Evolutionary conservation across 2,329 filamentous ascomycete genomes (phyloP), one percentile per base, ranked within the genome.

Genomic region (Beauveria caledonica): DNA sequence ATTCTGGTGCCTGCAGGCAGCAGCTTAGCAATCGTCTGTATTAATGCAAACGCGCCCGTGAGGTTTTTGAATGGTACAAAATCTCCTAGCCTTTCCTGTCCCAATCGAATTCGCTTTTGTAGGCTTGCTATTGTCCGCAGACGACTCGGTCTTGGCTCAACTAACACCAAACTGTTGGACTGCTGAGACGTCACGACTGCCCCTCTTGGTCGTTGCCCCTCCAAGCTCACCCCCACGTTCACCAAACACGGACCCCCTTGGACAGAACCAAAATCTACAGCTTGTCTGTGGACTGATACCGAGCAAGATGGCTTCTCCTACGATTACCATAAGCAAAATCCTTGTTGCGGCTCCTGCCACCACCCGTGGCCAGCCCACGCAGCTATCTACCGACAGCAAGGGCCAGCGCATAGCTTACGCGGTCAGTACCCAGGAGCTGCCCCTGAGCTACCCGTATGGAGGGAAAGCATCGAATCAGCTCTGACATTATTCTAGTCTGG

Each of bases 391-490:
- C 48, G 93, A 97, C 74, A 77, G 87, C 64, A 96, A 96, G 74
- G 93, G 94, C 66, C 88, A 97, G 77, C 85, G 90, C 66, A 87
- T 99, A 76, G 89, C 91, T 62, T 99, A 99, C 74, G 91, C 93
- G 63, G 92, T 95, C 80, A 74, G 86, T 75, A 56, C 61, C 44
- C 44, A 23, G 4, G 2, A 33, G n/a, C 56, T 44, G 49, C n/a
- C 48, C 21, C 27, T 8, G 21, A 53, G 49, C 48, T 7, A 17
- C 44, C 25, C 1, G 10, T 5, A 6, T 36, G 10, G 17, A 36
- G 7, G 2, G 9, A 11, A 9, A 6, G 2, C 2, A 2, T n/a
- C 17, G 13, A 51, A 51, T 23, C 11, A 11, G 6, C 11, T 29
- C 56, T 58, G n/a, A 58, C 56, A 5, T 21, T 9, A 1, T 44